Base-by-base conservation (phyloP, 129 eudicot species). In the Artemisia annua region DNA sequence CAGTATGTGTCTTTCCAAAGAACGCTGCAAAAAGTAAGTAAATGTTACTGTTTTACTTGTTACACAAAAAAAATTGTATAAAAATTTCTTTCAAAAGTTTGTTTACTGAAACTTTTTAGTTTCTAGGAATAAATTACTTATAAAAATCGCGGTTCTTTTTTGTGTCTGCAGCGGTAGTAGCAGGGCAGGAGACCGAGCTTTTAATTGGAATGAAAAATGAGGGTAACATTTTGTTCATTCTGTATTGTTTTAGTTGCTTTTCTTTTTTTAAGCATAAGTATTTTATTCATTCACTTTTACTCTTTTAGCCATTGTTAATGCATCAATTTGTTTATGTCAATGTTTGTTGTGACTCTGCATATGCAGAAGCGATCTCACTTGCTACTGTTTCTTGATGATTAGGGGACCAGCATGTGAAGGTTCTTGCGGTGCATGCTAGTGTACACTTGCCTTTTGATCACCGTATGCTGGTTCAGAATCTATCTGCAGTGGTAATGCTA, bases 171-270 rank as follows among this genome's bases (percentile, higher is more conserved):
- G 99, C 64, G 59, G 85, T 94, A 43, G 78, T 59, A 30, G 97
- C 99, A 46, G 99, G 99, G 76, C 89, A 94, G 85, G 87, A 87
- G 69, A 83, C 91, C 13, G 96, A 88, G 77, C 78, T 94, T 54
- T 79, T 90, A 57, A 83, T 90, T 75, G 99, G 99, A 75, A 57
- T 94, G 76, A 88, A 94, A 86, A 86, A 94, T 65, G 96, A 94
- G 54, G 98, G 98, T 94, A 83, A 75, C 60, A 16, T 50, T 58
- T 69, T 72, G 51, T 69, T 72, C 22, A 39, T 53, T 43, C 3
- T 10, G 19, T 51, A 20, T 51, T 58, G 55, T 46, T 58, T 32
- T 11, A 20, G 71, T 32, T 58, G 20, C 30, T 76, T 17, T 49
- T 5, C 5, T 4, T 57, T 75, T n/a, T 18, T 17, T 24, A 16